Base-by-base conservation (phyloP, 352 stramenopile genomes). In the Phytophthora boehmeriae region DNA sequence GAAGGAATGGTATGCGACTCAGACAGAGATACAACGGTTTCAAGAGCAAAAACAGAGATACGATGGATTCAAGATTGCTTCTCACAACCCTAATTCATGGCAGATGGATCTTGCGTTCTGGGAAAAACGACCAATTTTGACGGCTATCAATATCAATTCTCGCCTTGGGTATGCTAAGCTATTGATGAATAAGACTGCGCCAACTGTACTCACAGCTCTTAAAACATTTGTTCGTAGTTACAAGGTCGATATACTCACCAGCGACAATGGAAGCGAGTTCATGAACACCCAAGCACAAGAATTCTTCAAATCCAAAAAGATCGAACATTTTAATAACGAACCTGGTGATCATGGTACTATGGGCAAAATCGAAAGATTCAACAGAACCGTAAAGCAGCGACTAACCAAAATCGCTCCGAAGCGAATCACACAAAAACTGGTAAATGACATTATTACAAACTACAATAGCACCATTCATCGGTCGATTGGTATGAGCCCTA, bases 341-440 rank as follows among this genome's bases (percentile, higher is more conserved):
- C 42, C 47, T 27, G 72, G 63, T 16, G 72, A 80, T 49, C 25
- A 30, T 30, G 25, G 25, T 30, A 30, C 25, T 6, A 30, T 30
- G 25, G 25, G 25, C 6, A 80, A 76, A 30, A 76, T 80, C 34
- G 71, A 75, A 48, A 35, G 71, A 54, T 80, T 80, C 47, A 80
- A 72, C 65, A 27, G 66, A 57, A 78, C 66, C 0, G 0, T 82
- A 0, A 83, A 77, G 35, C 51, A 70, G 30, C 13, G 70, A 48
- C 41, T 79, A 19, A 69, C 62, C 30, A 62, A 63, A 48, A 63
- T 78, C 13, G 23, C 28, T 28, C 20, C 45, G 9, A 64, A 58
- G 5, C n/a, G 35, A 8, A 56, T 76, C 8, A 68, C 61, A 22
- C 65, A 70, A 43, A 65, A 52, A 49, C 30, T 78, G 28, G 25